Evolutionary conservation across 2,329 filamentous ascomycete species (phyloP).

Genomic region (Aspergillus ustus): DNA sequence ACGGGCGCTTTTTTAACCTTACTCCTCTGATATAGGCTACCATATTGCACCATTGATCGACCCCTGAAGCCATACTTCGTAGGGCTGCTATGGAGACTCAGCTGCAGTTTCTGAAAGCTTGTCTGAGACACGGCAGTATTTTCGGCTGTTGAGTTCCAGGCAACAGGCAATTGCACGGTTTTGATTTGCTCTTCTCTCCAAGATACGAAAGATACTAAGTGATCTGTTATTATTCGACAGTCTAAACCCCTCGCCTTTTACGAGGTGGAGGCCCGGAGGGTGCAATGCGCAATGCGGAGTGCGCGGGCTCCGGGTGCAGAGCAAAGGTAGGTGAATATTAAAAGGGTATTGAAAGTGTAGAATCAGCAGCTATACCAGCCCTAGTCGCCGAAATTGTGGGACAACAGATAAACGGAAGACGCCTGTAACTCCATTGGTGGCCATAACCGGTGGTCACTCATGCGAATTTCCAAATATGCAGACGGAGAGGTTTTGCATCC

Average conservation of each 20-base stretch:
- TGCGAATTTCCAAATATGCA: slow-evolving; percentile 21
- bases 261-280: neutral
- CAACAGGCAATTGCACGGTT: slow-evolving; percentile 8
- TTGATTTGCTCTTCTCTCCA: neutral
- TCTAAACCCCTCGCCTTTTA: neutral
- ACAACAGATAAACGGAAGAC: slow-evolving; percentile 15
- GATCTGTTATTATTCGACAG: neutral
- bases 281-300: neutral
- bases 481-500: neutral
- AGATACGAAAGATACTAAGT: neutral
- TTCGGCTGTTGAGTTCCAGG: slow-evolving; percentile 34
- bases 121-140: slow-evolving; percentile 33
- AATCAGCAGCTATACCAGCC: slow-evolving; percentile 1
- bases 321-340: neutral
- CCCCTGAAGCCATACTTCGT: slow-evolving; percentile 8
- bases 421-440: slow-evolving; percentile 27
- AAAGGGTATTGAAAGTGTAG: slow-evolving; percentile 15
- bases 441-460: slow-evolving; percentile 25
- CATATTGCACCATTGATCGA: slow-evolving; percentile 24
- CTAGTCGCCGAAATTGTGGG: neutral
- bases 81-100: slow-evolving; percentile 16
- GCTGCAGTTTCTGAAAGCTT: slow-evolving; percentile 17
- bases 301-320: neutral
- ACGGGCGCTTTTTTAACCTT: slow-evolving; percentile 27
- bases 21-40: slow-evolving; percentile 22